Evolutionary conservation across 2,329 filamentous ascomycete genomes (phyloP).

Genomic region (Epichloe brachyelytri): DNA sequence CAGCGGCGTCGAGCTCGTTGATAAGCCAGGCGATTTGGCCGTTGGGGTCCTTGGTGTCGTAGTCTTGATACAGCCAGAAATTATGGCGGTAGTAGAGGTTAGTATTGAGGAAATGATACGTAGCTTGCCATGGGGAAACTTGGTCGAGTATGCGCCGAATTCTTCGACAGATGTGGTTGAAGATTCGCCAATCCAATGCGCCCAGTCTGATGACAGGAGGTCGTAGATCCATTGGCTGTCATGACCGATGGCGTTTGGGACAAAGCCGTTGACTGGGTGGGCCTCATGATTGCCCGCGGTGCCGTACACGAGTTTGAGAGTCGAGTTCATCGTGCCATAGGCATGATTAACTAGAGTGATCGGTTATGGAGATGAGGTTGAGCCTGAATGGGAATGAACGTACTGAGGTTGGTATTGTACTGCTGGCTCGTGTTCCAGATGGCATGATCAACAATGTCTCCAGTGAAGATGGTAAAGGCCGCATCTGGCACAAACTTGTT

Average conservation of each 20-base stretch:
- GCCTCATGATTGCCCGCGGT: constrained; percentile 45
- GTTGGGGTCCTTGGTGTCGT: constrained; percentile 34
- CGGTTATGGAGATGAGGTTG: constrained; percentile 15
- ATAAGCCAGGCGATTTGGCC: constrained; percentile 41
- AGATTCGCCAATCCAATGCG: constrained; percentile 29
- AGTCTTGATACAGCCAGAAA: constrained; percentile 38
- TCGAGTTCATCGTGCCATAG: constrained; percentile 31
- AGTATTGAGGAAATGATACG: constrained; percentile 48
- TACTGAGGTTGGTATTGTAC: constrained; percentile 20
- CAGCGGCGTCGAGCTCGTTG: constrained; percentile 37
- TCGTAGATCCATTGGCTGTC: constrained; percentile 40
- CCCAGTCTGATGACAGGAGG: constrained; percentile 32
- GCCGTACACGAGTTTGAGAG: constrained; percentile 33
- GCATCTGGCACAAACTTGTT: constrained; percentile 30
- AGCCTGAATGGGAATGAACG: constrained; percentile 1
- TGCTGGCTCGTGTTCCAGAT: constrained; percentile 31
- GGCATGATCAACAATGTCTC: constrained; percentile 42
- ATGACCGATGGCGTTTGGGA: constrained; percentile 23
- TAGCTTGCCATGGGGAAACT: constrained; percentile 30
- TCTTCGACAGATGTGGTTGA: constrained; percentile 18
- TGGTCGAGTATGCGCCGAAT: constrained; percentile 36
- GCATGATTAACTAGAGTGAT: constrained; percentile 25
- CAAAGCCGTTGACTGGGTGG: constrained; percentile 36
- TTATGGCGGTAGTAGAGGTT: constrained; percentile 45
- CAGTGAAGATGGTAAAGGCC: constrained; percentile 45